Evolutionary conservation across 2,329 filamentous ascomycete genomes (phyloP).

Genomic region (Hypoxylon sp.): DNA sequence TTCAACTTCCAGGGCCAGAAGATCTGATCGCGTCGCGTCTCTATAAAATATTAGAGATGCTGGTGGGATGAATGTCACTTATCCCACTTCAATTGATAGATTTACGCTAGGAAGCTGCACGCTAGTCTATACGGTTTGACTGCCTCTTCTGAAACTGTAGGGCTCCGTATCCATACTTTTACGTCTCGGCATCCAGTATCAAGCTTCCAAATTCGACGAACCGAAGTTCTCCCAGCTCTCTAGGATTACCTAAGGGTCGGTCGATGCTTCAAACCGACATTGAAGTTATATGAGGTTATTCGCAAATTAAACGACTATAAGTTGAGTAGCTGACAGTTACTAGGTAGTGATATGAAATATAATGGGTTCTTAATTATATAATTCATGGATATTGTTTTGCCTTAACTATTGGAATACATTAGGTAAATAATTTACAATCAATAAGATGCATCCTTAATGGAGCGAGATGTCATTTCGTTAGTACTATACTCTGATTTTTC

Average conservation of each 20-base stretch:
- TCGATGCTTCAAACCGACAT: no score
- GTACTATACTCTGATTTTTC: not conserved
- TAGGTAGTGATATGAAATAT: no score
- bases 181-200: not conserved
- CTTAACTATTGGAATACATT: no score
- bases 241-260: no score
- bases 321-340: no score
- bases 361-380: no score
- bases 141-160: not conserved
- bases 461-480: not conserved
- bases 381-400: no score
- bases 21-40: conserved; percentile 26
- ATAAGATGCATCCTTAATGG: not conserved
- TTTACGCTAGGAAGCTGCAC: conserved; percentile 7
- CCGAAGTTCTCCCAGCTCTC: not conserved
- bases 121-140: conserved; percentile 5
- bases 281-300: no score
- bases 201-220: not conserved
- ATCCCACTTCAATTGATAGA: conserved; percentile 29
- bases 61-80: conserved; percentile 7
- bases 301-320: no score
- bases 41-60: conserved; percentile 22
- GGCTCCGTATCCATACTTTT: not conserved
- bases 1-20: conserved; percentile 13
- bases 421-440: no score